A percentile compares a stretch with the other conserved stretches of the same genome.
These are phyloP conservation scores for Avena atlantica DNA, from an alignment of 176 grass and related monocot species.

Conservation along the genomic window DNA sequence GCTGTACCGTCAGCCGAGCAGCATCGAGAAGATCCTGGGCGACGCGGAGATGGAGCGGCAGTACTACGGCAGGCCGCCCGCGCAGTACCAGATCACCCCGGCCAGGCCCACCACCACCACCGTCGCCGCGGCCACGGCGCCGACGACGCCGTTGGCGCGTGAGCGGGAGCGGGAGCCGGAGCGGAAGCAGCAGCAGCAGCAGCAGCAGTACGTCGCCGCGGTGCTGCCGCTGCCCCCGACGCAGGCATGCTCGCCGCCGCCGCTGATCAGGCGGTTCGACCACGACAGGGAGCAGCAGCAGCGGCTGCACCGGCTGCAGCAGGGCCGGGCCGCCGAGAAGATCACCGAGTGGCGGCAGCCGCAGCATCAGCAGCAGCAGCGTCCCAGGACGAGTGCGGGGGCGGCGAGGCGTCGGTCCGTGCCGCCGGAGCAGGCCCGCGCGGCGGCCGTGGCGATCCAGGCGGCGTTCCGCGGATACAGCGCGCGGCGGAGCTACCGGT, in stretches of 20 bases:
- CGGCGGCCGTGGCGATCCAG: constrained; percentile 80
- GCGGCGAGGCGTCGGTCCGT: constrained; percentile 39
- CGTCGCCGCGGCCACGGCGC: constrained; percentile 8
- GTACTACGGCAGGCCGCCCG: constrained; percentile 49
- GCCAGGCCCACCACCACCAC: constrained; percentile 36
- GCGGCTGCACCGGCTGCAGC: constrained; percentile 49
- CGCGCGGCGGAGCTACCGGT: constrained; percentile 79
- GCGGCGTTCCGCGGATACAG: constrained; percentile 72
- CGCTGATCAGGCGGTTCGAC: constrained; percentile 61
- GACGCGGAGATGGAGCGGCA: constrained; percentile 77
- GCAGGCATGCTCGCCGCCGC: constrained; percentile 51
- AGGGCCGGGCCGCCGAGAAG: constrained; percentile 37
- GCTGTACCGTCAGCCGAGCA: constrained; percentile 90
- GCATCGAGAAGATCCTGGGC: constrained; percentile 95
- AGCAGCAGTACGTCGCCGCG: constrained; percentile 15
- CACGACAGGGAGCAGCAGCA: constrained; percentile 61
- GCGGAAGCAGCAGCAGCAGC: not conserved
- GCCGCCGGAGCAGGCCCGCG: constrained; percentile 50
- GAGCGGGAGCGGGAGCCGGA: constrained; percentile 21
- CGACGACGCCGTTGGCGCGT: not conserved
- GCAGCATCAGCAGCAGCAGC: not conserved
- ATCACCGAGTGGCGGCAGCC: constrained; percentile 55
- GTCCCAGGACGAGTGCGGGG: not conserved
- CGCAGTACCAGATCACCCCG: constrained; percentile 57
- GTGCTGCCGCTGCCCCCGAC: constrained; percentile 54